Base-by-base conservation (phyloP, 106 monocot genomes). In the Phalaenopsis aphrodite region DNA sequence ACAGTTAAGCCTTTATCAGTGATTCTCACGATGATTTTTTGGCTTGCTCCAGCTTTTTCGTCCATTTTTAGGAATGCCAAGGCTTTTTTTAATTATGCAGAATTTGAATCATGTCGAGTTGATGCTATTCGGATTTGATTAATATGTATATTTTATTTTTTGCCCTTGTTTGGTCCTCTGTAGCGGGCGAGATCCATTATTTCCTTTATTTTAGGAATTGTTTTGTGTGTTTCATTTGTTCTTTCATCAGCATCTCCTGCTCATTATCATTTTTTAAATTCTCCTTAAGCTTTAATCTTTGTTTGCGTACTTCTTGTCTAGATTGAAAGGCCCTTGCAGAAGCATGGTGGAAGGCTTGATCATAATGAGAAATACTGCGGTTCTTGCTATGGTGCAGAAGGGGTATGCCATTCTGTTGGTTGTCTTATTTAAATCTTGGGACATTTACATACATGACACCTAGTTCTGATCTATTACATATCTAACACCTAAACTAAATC, bases 311-410 rank as follows among this genome's bases (percentile, higher is more conserved):
- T 76, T 45, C 17, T 76, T 47, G 24, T 76, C 12, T 52, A 88
- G 88, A 85, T 85, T 48, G 88, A 88, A 83, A 81, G 80, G 24
- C 88, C 88, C 64, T 85, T 88, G 66, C 88, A 88, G 75, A 85
- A 66, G 21, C 88, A 88, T 85, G 88, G 88, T 41, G 88, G 88
- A 4, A 85, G 88, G 80, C 88, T 88, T 77, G 88, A 88, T 45
- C 85, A 88, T 41, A 88, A 88, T 68, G 88, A 88, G 76, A 88
- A 83, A 4, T 88, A 88, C 55, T 88, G 88, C 75, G 88, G 88
- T 37, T 88, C 88, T 81, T 88, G 88, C 78, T 88, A 85, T 81
- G 88, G 88, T 57, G 85, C 88, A 55, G 85, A 88, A 85, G 84
- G 9, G 78, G 88, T 88, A 83, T 37, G 73, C 55, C 41, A 11